Conservation (phyloP, 495 filamentous ascomycete genomes). For the Neurospora sp. region DNA sequence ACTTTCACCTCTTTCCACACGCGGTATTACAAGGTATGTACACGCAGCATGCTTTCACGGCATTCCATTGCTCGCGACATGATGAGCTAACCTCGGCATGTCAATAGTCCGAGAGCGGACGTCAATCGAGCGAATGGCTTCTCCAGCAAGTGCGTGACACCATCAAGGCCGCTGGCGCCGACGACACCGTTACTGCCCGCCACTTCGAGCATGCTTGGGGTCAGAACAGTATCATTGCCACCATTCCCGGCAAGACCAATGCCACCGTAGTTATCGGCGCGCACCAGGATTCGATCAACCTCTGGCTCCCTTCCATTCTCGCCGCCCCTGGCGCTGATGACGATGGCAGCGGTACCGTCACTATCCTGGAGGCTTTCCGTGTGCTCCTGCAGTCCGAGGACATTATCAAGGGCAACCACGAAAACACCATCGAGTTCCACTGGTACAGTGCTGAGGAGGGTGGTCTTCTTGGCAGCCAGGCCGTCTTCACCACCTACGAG, state of each 20-base stretch:
- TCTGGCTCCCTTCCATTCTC: slow-evolving; percentile 76
- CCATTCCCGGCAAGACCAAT: slow-evolving; percentile 76
- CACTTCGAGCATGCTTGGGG: slow-evolving; percentile 79
- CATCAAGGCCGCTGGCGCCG: slow-evolving; percentile 59
- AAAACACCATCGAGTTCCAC: slow-evolving; percentile 95
- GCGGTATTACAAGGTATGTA: slow-evolving; percentile 22
- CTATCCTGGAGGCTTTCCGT: slow-evolving; percentile 52
- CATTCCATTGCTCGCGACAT: not conserved
- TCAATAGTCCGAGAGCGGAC: slow-evolving; percentile 75
- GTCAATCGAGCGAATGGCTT: slow-evolving; percentile 87
- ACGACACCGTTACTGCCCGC: slow-evolving; percentile 53
- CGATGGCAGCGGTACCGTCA: slow-evolving; percentile 49
- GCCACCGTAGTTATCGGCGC: slow-evolving; percentile 65
- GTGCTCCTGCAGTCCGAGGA: slow-evolving; percentile 43
- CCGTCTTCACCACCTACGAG: slow-evolving; percentile 80
- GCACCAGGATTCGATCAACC: slow-evolving; percentile 72
- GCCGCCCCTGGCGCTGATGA: slow-evolving; percentile 54
- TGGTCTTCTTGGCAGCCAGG: slow-evolving; percentile 82
- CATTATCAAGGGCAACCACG: slow-evolving; percentile 42
- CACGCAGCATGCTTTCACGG: not conserved
- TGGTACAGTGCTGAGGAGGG: slow-evolving; percentile 98
- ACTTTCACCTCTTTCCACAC: slow-evolving; percentile 24
- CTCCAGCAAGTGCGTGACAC: slow-evolving; percentile 61
- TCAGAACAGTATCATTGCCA: slow-evolving; percentile 86
- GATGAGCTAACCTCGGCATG: slow-evolving; percentile 41